Evolutionary conservation across 768 basidiomycete species (phyloP).

Genomic region (Collybia nuda): DNA sequence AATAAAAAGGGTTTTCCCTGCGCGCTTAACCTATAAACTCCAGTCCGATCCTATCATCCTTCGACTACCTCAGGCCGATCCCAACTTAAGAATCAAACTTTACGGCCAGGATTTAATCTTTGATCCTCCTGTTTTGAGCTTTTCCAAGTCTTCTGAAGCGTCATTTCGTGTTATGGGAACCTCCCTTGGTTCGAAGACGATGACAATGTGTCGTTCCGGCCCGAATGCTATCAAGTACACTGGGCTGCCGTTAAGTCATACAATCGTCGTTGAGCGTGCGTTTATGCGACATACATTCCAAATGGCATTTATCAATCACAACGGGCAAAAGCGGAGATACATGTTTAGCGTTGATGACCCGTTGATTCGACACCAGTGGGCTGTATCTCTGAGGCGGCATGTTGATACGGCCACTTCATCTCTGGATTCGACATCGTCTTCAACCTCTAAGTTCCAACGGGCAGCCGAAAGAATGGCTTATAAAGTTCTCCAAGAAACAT

Average conservation of each 20-base stretch:
- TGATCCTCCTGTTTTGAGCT: constrained; percentile 82
- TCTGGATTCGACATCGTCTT: constrained; percentile 32
- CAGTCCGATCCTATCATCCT: constrained; percentile 89
- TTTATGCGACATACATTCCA: constrained; percentile 99
- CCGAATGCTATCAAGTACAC: constrained; percentile 81
- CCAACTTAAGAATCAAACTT: constrained; percentile 79
- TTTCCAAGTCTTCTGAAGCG: constrained; percentile 73
- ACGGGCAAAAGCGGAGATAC: constrained; percentile 75
- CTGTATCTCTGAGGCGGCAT: constrained; percentile 62
- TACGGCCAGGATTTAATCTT: constrained; percentile 87
- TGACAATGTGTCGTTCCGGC: constrained; percentile 84
- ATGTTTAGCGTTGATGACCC: constrained; percentile 93
- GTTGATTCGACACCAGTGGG: constrained; percentile 74
- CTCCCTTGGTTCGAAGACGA: constrained; percentile 76
- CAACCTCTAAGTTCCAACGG: constrained; percentile 49
- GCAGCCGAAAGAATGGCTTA: constrained; percentile 80
- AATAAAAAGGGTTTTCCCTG: constrained; percentile 73
- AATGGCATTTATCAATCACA: constrained; percentile 74
- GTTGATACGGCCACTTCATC: constrained; percentile 52
- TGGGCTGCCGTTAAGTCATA: constrained; percentile 76
- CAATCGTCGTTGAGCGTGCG: constrained; percentile 81
- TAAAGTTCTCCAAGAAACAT: constrained; percentile 80
- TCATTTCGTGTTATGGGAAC: constrained; percentile 92
- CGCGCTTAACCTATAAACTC: constrained; percentile 80
- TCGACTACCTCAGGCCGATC: constrained; percentile 82